A percentile compares a stretch with the other conserved stretches of the same genome.
phyloP scores from a whole-genome alignment of 2,329 filamentous ascomycete species.

The Setomelanomma holmii region DNA sequence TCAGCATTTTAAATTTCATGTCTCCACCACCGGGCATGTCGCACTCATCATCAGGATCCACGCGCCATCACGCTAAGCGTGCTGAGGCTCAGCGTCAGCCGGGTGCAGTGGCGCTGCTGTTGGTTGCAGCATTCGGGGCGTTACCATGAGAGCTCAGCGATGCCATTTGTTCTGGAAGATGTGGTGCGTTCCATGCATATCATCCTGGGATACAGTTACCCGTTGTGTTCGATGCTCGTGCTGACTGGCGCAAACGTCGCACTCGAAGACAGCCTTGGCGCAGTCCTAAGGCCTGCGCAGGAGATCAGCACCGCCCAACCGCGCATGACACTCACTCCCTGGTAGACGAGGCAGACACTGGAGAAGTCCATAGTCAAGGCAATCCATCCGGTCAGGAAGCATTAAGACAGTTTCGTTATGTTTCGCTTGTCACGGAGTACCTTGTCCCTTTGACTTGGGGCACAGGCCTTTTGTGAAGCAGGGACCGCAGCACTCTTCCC shows the following conservation, averaged over 20 bases:
- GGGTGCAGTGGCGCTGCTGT: neutral
- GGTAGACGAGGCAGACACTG: neutral
- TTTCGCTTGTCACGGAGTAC: too few species aligned
- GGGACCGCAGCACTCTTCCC: neutral
- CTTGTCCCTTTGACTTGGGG: too few species aligned
- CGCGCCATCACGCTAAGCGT: neutral
- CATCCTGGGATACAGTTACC: neutral
- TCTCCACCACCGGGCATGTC: too few species aligned
- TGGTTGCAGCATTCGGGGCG: neutral
- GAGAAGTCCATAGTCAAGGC: too few species aligned
- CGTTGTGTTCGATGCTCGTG: neutral
- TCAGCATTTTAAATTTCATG: too few species aligned
- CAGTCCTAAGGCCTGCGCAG: conserved; percentile 1
- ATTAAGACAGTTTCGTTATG: too few species aligned
- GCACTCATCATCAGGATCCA: too few species aligned
- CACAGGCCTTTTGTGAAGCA: neutral
- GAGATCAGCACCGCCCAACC: too few species aligned
- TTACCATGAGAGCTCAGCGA: neutral
- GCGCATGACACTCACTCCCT: too few species aligned
- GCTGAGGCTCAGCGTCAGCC: neutral
- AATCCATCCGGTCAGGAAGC: too few species aligned
- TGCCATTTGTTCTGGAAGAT: neutral
- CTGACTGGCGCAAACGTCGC: neutral
- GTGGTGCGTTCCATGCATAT: neutral
- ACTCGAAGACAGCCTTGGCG: neutral